Conservation (phyloP, 768 basidiomycete genomes). For the Trametes punicea region DNA sequence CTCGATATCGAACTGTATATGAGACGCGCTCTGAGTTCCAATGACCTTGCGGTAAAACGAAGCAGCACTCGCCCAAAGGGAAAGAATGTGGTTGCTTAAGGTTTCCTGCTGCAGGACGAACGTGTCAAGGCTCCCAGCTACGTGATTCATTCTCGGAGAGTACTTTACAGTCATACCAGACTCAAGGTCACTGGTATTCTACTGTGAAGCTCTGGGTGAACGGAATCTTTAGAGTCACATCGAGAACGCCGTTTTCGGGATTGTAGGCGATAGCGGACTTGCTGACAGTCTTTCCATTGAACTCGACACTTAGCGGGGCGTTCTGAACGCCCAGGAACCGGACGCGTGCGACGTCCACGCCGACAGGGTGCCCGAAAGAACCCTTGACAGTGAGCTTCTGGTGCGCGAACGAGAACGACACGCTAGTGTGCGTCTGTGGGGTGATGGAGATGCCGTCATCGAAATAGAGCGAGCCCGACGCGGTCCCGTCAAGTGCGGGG, state of each 20-base stretch:
- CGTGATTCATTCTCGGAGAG: no score
- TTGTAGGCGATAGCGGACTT: constrained; percentile 35
- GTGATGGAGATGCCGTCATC: constrained; percentile 59
- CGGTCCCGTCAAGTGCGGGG: constrained; percentile 46
- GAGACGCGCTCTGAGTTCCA: no score
- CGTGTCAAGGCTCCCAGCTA: no score
- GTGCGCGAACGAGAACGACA: constrained; percentile 28
- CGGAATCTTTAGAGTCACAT: constrained; percentile 38
- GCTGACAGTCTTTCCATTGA: constrained; percentile 21
- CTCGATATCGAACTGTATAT: no score
- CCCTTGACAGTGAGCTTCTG: constrained; percentile 31
- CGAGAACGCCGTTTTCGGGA: constrained; percentile 38
- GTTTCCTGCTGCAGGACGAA: no score
- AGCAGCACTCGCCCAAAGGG: no score
- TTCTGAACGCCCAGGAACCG: constrained; percentile 30
- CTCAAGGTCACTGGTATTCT: constrained; percentile 11
- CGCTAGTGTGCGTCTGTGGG: constrained; percentile 29
- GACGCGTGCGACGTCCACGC: constrained; percentile 35
- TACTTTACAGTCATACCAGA: no score
- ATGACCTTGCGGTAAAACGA: no score
- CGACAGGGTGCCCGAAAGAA: constrained; percentile 28
- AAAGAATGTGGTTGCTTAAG: no score
- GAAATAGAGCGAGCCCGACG: constrained; percentile 52
- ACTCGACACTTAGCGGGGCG: constrained; percentile 22
- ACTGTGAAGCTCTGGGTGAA: constrained; percentile 38